Percentiles rank a stretch among this genome's conserved stretches.
Conservation (phyloP, 371 early-diverging fungal genomes). For the Massospora cicadina region DNA sequence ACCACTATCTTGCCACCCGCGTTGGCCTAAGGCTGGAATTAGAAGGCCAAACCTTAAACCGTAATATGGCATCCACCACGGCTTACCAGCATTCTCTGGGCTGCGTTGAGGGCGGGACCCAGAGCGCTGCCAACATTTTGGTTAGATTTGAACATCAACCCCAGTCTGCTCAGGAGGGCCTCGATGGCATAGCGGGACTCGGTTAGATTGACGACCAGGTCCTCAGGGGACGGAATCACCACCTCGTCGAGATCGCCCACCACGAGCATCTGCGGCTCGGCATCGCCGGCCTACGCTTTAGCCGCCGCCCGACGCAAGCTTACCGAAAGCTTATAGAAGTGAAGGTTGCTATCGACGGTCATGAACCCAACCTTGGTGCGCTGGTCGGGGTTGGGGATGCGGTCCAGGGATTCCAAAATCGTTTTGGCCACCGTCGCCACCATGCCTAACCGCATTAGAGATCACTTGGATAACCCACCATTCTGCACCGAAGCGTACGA, state of each 20-base stretch:
- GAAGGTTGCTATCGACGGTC: conserved; percentile 73
- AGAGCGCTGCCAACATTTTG: conserved; percentile 54
- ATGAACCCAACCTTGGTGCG: conserved; percentile 77
- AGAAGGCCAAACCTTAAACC: too few species aligned
- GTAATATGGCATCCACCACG: too few species aligned
- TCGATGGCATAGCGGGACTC: conserved; percentile 54
- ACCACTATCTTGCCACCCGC: conserved; percentile 85
- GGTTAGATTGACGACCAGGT: conserved; percentile 67
- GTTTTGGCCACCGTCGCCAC: conserved; percentile 56
- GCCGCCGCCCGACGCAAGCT: conserved; percentile 11
- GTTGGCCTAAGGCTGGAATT: conserved; percentile 21
- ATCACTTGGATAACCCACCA: too few species aligned
- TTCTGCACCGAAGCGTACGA: conserved; percentile 70
- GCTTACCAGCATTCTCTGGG: conserved; percentile 55
- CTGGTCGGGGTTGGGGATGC: conserved; percentile 73
- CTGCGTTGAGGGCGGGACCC: conserved; percentile 73
- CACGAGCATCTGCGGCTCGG: conserved; percentile 85
- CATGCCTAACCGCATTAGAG: conserved; percentile 26
- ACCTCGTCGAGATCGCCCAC: conserved; percentile 80
- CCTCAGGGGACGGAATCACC: conserved; percentile 67
- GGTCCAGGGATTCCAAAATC: conserved; percentile 63
- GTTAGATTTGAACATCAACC: conserved; percentile 68
- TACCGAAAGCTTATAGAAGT: conserved; percentile 72
- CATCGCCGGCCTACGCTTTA: conserved; percentile 16
- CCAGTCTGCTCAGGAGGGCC: conserved; percentile 48